Percentiles rank a stretch among this genome's conserved stretches.
Evolutionary conservation across 257 asterid genomes (phyloP).

Genomic region (Solanum pennellii): DNA sequence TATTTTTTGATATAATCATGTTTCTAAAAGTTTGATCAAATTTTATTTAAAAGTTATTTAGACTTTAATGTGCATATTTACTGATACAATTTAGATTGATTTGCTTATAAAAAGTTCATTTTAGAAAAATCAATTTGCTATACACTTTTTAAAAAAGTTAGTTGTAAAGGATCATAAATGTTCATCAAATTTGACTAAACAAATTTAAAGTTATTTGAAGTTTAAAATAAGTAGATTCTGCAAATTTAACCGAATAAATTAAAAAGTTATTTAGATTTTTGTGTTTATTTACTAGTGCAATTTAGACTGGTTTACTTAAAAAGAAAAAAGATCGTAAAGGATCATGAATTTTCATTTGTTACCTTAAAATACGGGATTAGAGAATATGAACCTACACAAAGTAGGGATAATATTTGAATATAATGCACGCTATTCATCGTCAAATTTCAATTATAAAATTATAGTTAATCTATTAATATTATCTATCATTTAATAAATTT

Average conservation of each 20-base stretch:
- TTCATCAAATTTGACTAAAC: too few species aligned
- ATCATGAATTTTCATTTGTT: too few species aligned
- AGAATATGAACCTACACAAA: not conserved
- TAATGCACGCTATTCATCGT: accelerated
- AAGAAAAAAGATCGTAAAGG: not conserved
- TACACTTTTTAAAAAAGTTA: not conserved
- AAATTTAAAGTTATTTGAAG: too few species aligned
- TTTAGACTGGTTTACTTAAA: too few species aligned
- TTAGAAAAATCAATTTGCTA: not conserved
- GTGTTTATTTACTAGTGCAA: too few species aligned
- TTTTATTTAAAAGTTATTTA: not conserved
- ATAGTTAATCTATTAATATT: not conserved
- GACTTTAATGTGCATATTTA: not conserved
- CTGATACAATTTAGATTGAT: too few species aligned
- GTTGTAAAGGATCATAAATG: not conserved
- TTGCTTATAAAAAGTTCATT: not conserved
- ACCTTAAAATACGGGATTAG: not conserved
- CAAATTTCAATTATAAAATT: not conserved
- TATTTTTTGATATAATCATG: not conserved
- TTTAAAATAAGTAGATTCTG: too few species aligned
- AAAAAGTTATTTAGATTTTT: too few species aligned
- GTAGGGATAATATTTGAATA: not conserved
- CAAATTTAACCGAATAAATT: too few species aligned
- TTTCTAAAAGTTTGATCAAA: not conserved
- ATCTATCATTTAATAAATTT: not conserved